Evolutionary conservation across 75 land plant genomes (phyloP), one percentile per base, ranked within the genome.

Genomic region (Gnetum montanum): DNA sequence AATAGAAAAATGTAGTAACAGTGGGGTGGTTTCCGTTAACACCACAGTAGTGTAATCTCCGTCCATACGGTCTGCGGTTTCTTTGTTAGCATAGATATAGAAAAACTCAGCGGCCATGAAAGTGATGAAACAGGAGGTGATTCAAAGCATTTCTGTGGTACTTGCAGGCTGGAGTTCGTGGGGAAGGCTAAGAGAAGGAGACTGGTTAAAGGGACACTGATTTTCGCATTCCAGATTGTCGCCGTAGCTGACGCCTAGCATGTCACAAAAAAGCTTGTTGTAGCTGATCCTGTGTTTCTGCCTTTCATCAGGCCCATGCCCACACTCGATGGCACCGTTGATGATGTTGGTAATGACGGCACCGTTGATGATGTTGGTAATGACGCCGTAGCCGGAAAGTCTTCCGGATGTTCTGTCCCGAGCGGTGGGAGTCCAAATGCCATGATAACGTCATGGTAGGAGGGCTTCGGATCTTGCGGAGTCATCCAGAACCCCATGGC

Each of bases 361-460:
- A 8, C 86, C 82, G 28, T 85, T 85, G 57, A 85, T 78, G 36
- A 85, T 85, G 62, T 78, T 78, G 24, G 77, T 86, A 26, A 69
- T 61, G 22, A 73, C 57, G 2, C 91, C 89, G 24, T 62, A 86
- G n/a, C 92, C 89, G 0, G 81, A 70, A 1, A 65, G 38, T 18
- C 88, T 29, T 0, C 67, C 60, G 24, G 77, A 79, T 0, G 57
- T 27, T 1, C 3, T 46, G 49, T 86, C 90, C 1, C 53, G 48
- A 0, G 22, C 48, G 0, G 78, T 62, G 0, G 90, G 90, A 1
- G 34, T 54, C 83, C 88, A 86, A 1, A 34, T 36, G 3, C 89
- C 89, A n/a, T n/a, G n/a, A n/a, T n/a, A n/a, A n/a, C n/a, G n/a
- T n/a, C n/a, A n/a, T n/a, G n/a, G n/a, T n/a, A n/a, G n/a, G n/a